Conservation (phyloP, 2,329 filamentous ascomycete species). For the Chrysoporthe deuterocubensis region DNA sequence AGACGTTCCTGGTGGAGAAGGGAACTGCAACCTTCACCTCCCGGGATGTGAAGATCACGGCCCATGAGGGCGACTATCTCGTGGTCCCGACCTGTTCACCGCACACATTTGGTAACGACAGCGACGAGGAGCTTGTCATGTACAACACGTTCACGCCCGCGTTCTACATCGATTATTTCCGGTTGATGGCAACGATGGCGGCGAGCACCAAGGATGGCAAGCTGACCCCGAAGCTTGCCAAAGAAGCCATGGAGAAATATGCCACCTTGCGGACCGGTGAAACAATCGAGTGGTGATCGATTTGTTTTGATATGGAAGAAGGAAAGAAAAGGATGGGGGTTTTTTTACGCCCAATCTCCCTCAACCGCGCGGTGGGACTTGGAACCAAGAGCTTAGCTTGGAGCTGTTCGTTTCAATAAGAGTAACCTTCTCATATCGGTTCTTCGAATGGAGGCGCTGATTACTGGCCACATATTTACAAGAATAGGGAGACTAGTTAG, state of each 20-base stretch:
- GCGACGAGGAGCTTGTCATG: slow-evolving; percentile 56
- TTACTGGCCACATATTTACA: too few species aligned
- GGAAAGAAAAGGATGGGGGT: too few species aligned
- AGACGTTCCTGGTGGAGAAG: slow-evolving; percentile 59
- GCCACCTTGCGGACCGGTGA: slow-evolving; percentile 45
- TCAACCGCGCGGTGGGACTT: too few species aligned
- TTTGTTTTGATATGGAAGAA: not conserved
- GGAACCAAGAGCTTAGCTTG: too few species aligned
- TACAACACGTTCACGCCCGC: slow-evolving; percentile 62
- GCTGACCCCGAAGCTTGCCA: slow-evolving; percentile 52
- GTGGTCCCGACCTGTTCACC: slow-evolving; percentile 58
- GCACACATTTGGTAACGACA: slow-evolving; percentile 61
- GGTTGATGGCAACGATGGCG: slow-evolving; percentile 51
- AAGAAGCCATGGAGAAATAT: slow-evolving; percentile 53
- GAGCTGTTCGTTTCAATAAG: too few species aligned
- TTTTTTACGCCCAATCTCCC: too few species aligned
- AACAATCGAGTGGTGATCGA: slow-evolving; percentile 13
- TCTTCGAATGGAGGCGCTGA: too few species aligned
- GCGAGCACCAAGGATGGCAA: slow-evolving; percentile 43
- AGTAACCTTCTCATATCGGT: too few species aligned
- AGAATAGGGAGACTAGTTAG: too few species aligned
- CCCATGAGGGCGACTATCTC: slow-evolving; percentile 56
- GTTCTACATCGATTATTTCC: slow-evolving; percentile 63
- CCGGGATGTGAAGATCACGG: slow-evolving; percentile 50
- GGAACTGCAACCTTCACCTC: slow-evolving; percentile 57